Conservation (phyloP, 2,329 filamentous ascomycete species). For the Claviceps paspali region DNA sequence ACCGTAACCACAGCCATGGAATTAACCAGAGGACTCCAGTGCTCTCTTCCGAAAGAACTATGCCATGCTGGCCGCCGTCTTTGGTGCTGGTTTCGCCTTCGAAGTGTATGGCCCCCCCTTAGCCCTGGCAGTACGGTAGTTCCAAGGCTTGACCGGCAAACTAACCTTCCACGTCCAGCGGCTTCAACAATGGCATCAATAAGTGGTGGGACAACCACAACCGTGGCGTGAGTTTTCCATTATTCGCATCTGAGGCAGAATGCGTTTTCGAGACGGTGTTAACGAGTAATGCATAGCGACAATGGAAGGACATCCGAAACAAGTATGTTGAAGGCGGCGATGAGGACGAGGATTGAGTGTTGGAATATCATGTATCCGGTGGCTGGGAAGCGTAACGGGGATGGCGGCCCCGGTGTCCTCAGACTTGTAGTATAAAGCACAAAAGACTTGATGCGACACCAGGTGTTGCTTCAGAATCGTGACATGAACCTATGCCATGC, state of each 20-base stretch:
- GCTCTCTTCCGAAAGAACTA: constrained; percentile 74
- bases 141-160: constrained; percentile 16
- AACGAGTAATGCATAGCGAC: constrained; percentile 48
- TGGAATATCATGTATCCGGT: neutral
- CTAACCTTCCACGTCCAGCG: constrained; percentile 37
- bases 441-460: constrained; percentile 14
- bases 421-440: constrained; percentile 21
- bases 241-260: neutral
- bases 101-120: constrained; percentile 60
- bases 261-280: constrained; percentile 10
- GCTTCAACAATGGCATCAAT: constrained; percentile 70
- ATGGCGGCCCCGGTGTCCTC: constrained; percentile 8
- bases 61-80: constrained; percentile 75
- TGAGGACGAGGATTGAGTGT: constrained; percentile 39
- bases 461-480: neutral
- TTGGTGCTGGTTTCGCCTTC: constrained; percentile 74
- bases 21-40: constrained; percentile 34
- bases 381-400: constrained; percentile 8
- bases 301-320: constrained; percentile 99
- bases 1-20: constrained; percentile 7
- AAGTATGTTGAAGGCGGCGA: constrained; percentile 63
- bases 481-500: neutral
- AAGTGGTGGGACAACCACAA: constrained; percentile 84
- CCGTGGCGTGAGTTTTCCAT: constrained; percentile 59
- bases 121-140: constrained; percentile 8